Base-by-base conservation (phyloP, 495 filamentous ascomycete genomes). In the Tuber magnatum region DNA sequence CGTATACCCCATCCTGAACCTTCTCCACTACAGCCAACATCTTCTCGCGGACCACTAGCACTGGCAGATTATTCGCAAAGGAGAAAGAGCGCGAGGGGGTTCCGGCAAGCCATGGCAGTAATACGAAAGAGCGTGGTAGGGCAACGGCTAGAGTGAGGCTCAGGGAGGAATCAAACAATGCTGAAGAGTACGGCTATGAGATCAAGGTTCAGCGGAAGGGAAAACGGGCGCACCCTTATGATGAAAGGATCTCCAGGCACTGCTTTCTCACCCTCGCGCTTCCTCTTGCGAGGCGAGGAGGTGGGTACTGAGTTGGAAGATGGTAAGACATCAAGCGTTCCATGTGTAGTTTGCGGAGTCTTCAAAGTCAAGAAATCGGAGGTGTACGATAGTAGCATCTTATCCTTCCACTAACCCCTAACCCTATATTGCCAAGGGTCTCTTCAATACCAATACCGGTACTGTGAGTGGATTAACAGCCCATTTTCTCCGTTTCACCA, bases 21-120 rank as follows among this genome's bases (percentile, higher is more conserved):
- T 70, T 82, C 48, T 83, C 81, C n/a, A 83, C 72, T 10, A 76
- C 81, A n/a, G 76, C 80, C 9, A 83, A 43, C 70, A 82, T 69
- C 39, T 82, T 71, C 51, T 76, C 78, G n/a, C 76, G 78, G 40
- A 40, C 42, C 56, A 71, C 69, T 6, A 83, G 71, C 16, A 71
- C 76, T n/a, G 76, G 76, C 8, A 74, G 32, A 51, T 78, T 68
- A 39, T 22, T 71, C 24, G 80, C 44, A 16, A 51, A 70, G 28
- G 81, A 76, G 39, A 82, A 82, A 28, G 82, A 69, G 61, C 81
- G 81, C 32, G 81, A 77, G 28, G 81, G 81, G 16, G 75, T 71
- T 10, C 81, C 81, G 56, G 78, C 69, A 42, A 83, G 81, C 81
- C 81, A 83, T 44, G 73, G 73, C 20, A 82, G 71, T 16, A 81